A percentile compares a stretch with the other conserved stretches of the same genome.
Conservation (phyloP, 768 basidiomycete species). For the Trametes cingulata region DNA sequence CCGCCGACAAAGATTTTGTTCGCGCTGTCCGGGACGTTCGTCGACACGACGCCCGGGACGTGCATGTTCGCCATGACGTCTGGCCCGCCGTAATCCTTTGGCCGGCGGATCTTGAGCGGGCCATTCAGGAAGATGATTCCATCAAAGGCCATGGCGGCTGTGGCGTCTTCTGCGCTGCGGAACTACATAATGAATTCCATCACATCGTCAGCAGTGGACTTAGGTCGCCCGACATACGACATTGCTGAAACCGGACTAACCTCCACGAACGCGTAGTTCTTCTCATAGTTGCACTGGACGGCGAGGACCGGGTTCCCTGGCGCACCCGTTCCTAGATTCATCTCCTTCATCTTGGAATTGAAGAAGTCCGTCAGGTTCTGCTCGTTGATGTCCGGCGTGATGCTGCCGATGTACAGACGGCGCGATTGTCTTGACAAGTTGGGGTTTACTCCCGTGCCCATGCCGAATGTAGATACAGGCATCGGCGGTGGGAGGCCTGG, state of each 20-base stretch:
- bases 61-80: slow-evolving; percentile 67
- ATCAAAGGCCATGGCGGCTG: slow-evolving; percentile 95
- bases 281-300: slow-evolving; percentile 97
- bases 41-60: slow-evolving; percentile 94
- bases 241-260: slow-evolving; percentile 45
- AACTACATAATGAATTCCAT: slow-evolving; percentile 58
- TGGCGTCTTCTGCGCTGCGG: slow-evolving; percentile 95
- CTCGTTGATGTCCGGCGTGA: slow-evolving; percentile 93
- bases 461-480: slow-evolving; percentile 82
- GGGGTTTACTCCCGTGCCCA: slow-evolving; percentile 84
- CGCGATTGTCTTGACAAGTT: slow-evolving; percentile 92
- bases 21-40: slow-evolving; percentile 94
- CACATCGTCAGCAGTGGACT: slow-evolving; percentile 13
- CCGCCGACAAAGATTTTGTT: slow-evolving; percentile 99
- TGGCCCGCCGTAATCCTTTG: slow-evolving; percentile 92
- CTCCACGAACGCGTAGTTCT: slow-evolving; percentile 98
- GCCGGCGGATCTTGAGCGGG: slow-evolving; percentile 96
- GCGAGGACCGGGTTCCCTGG: slow-evolving; percentile 90
- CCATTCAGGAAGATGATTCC: slow-evolving; percentile 94
- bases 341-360: slow-evolving; percentile 94
- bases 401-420: slow-evolving; percentile 94
- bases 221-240: neutral
- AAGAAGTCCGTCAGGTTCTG: slow-evolving; percentile 92
- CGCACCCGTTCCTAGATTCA: slow-evolving; percentile 79
- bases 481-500: slow-evolving; percentile 81